Conservation (phyloP, 495 filamentous ascomycete species). For the Aspergillus campestris region DNA sequence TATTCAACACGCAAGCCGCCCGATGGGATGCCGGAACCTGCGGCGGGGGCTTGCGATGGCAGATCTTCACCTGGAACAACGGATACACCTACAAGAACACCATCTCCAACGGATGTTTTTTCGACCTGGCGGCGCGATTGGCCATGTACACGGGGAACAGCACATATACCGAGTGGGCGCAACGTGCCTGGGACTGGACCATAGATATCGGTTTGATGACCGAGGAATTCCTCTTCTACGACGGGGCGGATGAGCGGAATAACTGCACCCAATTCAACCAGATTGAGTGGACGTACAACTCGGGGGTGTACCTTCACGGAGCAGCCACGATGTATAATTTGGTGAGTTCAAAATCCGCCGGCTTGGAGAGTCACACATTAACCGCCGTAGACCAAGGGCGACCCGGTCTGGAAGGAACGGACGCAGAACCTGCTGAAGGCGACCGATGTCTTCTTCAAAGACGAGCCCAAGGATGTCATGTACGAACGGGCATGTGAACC, state of each 20-base stretch:
- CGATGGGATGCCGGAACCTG: conserved; percentile 63
- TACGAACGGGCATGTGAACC: conserved; percentile 59
- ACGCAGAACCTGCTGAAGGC: conserved; percentile 50
- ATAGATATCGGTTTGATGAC: conserved; percentile 48
- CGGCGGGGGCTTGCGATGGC: conserved; percentile 66
- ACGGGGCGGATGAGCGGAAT: conserved; percentile 45
- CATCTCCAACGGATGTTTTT: conserved; percentile 67
- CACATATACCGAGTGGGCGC: conserved; percentile 65
- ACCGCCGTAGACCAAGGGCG: conserved; percentile 18
- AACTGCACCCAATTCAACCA: conserved; percentile 44
- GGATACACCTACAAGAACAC: conserved; percentile 74
- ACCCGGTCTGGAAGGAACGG: conserved; percentile 49
- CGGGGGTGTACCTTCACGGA: conserved; percentile 56
- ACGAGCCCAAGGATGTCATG: conserved; percentile 44
- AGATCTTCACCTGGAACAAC: conserved; percentile 64
- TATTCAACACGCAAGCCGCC: conserved; percentile 58
- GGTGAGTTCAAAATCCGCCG: conserved; percentile 23
- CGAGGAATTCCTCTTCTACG: conserved; percentile 47
- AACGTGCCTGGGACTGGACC: conserved; percentile 64
- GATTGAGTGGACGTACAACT: conserved; percentile 58
- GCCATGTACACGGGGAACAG: conserved; percentile 64
- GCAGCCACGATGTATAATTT: conserved; percentile 68
- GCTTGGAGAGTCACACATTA: not conserved
- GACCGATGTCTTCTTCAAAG: conserved; percentile 43
- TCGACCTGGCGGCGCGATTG: conserved; percentile 65